phyloP scores from a whole-genome alignment of 208 protist species.

The Trypanosoma scelopori region DNA sequence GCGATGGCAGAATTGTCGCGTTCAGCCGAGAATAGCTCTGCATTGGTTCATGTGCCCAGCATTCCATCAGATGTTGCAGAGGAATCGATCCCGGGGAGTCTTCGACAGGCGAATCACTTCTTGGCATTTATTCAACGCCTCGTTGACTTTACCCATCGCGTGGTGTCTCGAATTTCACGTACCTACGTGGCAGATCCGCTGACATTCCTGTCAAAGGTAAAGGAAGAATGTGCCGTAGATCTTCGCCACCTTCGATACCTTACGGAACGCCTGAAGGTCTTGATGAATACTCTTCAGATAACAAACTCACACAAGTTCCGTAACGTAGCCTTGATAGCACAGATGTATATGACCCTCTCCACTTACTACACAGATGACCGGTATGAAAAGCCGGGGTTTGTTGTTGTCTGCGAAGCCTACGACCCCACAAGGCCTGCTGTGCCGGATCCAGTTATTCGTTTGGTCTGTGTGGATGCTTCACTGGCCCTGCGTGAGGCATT shows the following conservation, averaged over 20 bases:
- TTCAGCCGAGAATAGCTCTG: constrained; percentile 14
- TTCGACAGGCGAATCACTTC: constrained; percentile 97
- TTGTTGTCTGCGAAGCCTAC: constrained; percentile 96
- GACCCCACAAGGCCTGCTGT: constrained; percentile 90
- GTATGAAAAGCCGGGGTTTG: constrained; percentile 88
- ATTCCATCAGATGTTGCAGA: constrained; percentile 85
- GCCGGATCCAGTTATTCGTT: constrained; percentile 88
- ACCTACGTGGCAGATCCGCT: constrained; percentile 89
- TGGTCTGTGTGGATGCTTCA: constrained; percentile 96
- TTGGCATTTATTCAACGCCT: constrained; percentile 92
- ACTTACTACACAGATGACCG: constrained; percentile 92
- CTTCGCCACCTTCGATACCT: constrained; percentile 85
- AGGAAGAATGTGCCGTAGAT: constrained; percentile 85
- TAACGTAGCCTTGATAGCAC: constrained; percentile 89
- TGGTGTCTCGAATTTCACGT: constrained; percentile 81
- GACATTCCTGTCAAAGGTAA: constrained; percentile 87
- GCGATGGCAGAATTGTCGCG: constrained; percentile 75
- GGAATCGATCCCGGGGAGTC: constrained; percentile 95
- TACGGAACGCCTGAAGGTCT: constrained; percentile 90
- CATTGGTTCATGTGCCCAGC: constrained; percentile 18
- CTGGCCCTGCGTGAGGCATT: constrained; percentile 97
- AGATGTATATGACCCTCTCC: constrained; percentile 95
- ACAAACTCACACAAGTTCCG: constrained; percentile 92
- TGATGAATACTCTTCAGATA: constrained; percentile 96
- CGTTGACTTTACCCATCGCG: constrained; percentile 93